Percentiles rank a stretch among this genome's conserved stretches.
Evolutionary conservation across 2,329 filamentous ascomycete species (phyloP).

Genomic region (Juglanconis oblonga): DNA sequence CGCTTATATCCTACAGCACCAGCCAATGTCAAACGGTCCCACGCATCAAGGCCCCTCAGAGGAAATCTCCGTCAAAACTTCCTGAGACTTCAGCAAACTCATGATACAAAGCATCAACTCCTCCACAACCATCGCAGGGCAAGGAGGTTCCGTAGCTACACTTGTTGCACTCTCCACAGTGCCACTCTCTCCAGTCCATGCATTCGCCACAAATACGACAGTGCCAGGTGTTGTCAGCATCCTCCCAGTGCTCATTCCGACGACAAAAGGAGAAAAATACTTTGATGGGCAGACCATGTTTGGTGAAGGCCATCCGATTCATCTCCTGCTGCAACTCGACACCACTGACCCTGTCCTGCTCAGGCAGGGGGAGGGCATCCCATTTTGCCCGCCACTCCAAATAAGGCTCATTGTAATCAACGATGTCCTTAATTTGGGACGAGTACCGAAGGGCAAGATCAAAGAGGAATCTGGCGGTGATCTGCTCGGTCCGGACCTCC

Average conservation of each 20-base stretch:
- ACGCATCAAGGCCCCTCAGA: too few relatives aligned
- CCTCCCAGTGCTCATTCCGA: neutral
- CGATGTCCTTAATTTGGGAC: neutral
- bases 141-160: neutral
- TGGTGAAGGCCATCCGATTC: conserved; percentile 9
- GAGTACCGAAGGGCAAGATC: neutral
- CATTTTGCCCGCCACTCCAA: conserved; percentile 8
- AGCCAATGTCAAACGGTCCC: too few relatives aligned
- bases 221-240: conserved; percentile 3
- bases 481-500: neutral
- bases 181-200: conserved; percentile 6
- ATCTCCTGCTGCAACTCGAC: conserved; percentile 11
- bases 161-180: conserved; percentile 4
- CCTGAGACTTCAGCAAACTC: neutral
- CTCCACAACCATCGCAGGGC: conserved; percentile 1
- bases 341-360: neutral
- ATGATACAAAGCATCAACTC: neutral
- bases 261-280: conserved; percentile 11
- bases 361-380: neutral
- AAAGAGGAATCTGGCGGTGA: conserved; percentile 1
- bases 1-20: too few relatives aligned
- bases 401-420: conserved; percentile 1
- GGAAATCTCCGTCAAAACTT: neutral
- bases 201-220: conserved; percentile 4
- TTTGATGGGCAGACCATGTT: neutral